These are phyloP conservation scores for Mycothermus thermophilus DNA, from an alignment of 495 filamentous ascomycete genomes.

Conservation along the genomic window DNA sequence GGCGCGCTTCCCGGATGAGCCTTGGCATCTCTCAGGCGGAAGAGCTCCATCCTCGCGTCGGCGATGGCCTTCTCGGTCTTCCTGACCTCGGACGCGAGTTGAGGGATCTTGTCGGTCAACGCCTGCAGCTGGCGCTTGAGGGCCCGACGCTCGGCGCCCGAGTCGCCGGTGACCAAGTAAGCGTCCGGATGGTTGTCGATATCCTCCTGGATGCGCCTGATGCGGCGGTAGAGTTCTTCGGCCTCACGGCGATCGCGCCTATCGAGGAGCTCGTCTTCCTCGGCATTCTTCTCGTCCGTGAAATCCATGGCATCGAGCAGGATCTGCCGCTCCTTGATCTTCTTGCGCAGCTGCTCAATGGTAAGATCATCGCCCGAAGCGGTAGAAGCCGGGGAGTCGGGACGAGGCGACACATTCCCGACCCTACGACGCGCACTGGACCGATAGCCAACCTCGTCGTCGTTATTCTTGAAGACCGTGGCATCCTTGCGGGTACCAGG, in stretches of 20 bases:
- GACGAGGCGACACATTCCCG: conserved; percentile 59
- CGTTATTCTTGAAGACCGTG: conserved; percentile 93
- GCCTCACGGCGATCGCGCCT: conserved; percentile 81
- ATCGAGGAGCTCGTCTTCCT: conserved; percentile 87
- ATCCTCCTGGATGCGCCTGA: conserved; percentile 90
- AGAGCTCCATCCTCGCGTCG: conserved; percentile 84
- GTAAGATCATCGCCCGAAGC: conserved; percentile 65
- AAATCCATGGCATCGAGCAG: conserved; percentile 97
- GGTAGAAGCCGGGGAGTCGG: conserved; percentile 59
- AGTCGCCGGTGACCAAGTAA: conserved; percentile 56
- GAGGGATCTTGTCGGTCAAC: conserved; percentile 77
- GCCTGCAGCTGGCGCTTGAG: conserved; percentile 80
- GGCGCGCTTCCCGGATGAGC: conserved; percentile 70
- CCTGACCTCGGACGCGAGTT: conserved; percentile 81
- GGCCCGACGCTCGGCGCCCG: conserved; percentile 70
- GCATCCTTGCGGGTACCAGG: conserved; percentile 65
- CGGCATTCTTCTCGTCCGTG: conserved; percentile 75
- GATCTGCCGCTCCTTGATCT: conserved; percentile 87
- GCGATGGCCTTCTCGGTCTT: conserved; percentile 84
- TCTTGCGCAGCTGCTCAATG: conserved; percentile 79
- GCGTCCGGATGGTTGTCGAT: conserved; percentile 86
- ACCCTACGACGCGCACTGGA: conserved; percentile 86
- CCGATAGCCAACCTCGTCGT: conserved; percentile 76
- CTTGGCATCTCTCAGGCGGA: conserved; percentile 86
- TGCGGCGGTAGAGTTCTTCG: conserved; percentile 84